Evolutionary conservation across 441 rosid species (phyloP).

Genomic region (Mallotus japonicus): DNA sequence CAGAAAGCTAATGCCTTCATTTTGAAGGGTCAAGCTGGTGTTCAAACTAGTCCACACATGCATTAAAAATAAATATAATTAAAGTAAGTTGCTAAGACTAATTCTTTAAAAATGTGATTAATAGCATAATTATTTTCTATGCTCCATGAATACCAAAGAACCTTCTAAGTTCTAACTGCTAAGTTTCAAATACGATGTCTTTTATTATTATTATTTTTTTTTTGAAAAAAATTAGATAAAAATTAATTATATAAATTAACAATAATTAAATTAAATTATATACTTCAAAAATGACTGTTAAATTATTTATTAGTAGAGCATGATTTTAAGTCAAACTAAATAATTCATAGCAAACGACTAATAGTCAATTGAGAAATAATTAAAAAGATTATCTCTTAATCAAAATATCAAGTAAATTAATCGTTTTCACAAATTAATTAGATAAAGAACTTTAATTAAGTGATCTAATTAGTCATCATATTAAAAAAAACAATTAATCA

Average conservation of each 20-base stretch:
- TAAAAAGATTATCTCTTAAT: not conserved
- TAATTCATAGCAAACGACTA: too few species aligned
- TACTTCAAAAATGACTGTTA: too few species aligned
- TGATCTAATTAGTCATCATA: not conserved
- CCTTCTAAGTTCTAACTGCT: too few species aligned
- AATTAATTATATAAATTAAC: too few species aligned
- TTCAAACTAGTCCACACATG: constrained; percentile 8
- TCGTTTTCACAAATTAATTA: not conserved
- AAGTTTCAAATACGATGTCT: not conserved
- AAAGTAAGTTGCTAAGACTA: too few species aligned
- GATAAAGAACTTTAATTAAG: not conserved
- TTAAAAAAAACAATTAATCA: constrained; percentile 8
- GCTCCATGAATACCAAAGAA: too few species aligned
- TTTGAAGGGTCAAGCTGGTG: not conserved
- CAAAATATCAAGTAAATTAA: not conserved
- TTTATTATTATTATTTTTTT: too few species aligned
- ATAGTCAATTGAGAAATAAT: too few species aligned
- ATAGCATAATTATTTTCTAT: not conserved
- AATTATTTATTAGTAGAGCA: too few species aligned
- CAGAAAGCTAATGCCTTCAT: not conserved
- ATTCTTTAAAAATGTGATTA: not conserved
- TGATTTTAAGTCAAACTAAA: too few species aligned
- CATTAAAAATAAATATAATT: not conserved
- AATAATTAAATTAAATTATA: too few species aligned
- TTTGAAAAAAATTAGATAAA: too few species aligned